These are phyloP conservation scores for Albizia julibrissin DNA, from an alignment of 306 rosid species.

Conservation along the genomic window DNA sequence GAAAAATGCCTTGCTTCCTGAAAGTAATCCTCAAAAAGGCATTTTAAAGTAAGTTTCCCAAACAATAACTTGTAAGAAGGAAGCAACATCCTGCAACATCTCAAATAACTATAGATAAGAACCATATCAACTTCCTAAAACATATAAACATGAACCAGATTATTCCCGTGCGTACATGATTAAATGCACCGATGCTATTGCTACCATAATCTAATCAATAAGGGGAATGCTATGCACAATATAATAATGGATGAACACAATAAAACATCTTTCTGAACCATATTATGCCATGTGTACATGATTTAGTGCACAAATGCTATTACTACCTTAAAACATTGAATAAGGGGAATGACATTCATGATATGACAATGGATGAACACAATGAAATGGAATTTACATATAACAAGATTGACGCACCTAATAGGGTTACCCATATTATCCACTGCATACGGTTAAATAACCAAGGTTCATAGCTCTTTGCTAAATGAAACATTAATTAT, in stretches of 20 bases:
- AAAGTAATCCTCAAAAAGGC: conserved; percentile 83
- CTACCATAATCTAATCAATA: background rate
- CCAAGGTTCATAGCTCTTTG: background rate
- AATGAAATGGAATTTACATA: background rate
- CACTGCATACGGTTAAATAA: background rate
- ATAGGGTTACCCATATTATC: background rate
- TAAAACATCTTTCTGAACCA: background rate
- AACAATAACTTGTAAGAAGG: conserved; percentile 80
- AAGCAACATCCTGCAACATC: conserved; percentile 78
- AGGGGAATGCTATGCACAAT: background rate
- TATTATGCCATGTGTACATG: background rate
- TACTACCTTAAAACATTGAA: background rate
- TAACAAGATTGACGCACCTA: background rate
- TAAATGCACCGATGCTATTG: background rate
- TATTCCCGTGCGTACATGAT: background rate
- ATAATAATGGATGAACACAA: background rate
- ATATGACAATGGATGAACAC: background rate
- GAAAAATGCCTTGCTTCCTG: conserved; percentile 70
- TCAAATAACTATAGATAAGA: conserved; percentile 9
- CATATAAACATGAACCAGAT: background rate
- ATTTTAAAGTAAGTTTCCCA: conserved; percentile 80
- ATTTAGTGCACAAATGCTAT: background rate
- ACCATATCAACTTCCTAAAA: conserved; percentile 6
- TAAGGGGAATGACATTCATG: background rate
- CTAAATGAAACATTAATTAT: background rate